Base-by-base conservation (phyloP, 352 stramenopile genomes). In the Phytophthora nicotianae region DNA sequence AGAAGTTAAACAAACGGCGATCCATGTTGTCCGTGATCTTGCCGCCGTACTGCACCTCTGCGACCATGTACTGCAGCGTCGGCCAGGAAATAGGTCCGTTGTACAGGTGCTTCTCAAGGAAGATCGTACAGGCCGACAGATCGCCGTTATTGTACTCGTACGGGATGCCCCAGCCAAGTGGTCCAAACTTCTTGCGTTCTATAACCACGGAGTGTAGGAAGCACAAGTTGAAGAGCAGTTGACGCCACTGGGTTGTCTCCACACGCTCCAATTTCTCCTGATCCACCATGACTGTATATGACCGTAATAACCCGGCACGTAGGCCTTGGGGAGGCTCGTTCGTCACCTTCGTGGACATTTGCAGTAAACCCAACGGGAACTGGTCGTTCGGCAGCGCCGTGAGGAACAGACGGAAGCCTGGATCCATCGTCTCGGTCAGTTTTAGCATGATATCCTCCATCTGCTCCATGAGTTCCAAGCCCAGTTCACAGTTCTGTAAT, bases 71-170 rank as follows among this genome's bases (percentile, higher is more conserved):
- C 83, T 99, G 95, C 58, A 99, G 93, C 20, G 97, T 99, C 7
- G 89, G 88, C 97, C 97, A 99, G 58, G 93, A 98, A 69, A 99
- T 99, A 40, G 95, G 95, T 2, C 95, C 96, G 66, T 98, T 98
- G 86, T 99, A 99, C 49, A 99, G 61, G 65, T 99, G 96, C 65
- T 99, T 99, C 75, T 99, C 97, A 52, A 99, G 83, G 76, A 99
- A 99, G 26, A 98, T 94, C 24, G 98, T 98, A 61, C 95, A 99
- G 7, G 97, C 97, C 16, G 96, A 97, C 27, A 99, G 75, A 52
- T 99, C 97, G 32, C 97, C 96, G 54, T 98, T 98, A 80, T 99
- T 99, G 83, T 98, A 99, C 72, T 99, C 96, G 81, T 99, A 99
- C 20, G 96, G 97, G 46, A 99, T 98, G 27, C 94, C 96, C 97